Conservation (phyloP, 768 basidiomycete species). For the Xerocomellus chrysenteron region DNA sequence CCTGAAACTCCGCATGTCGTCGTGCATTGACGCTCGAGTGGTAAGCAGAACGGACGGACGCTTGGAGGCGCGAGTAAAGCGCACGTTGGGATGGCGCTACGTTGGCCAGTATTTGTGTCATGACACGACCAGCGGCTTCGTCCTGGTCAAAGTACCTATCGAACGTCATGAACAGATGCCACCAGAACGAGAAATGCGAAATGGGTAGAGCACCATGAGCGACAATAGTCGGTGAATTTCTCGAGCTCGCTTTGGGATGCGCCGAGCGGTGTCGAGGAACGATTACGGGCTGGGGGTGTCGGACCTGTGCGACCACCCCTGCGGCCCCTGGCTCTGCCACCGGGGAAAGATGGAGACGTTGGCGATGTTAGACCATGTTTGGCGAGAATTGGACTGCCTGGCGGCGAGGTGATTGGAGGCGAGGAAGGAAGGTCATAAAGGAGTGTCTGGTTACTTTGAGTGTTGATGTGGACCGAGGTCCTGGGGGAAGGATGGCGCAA, state of each 20-base stretch:
- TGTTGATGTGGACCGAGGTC: constrained; percentile 42
- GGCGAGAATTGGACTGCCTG: constrained; percentile 48
- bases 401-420: constrained; percentile 50
- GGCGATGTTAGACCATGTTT: constrained; percentile 48
- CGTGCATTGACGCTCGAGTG: constrained; percentile 78
- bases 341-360: constrained; percentile 54
- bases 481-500: constrained; percentile 51
- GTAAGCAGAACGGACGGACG: constrained; percentile 81
- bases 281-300: constrained; percentile 56
- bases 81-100: constrained; percentile 83
- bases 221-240: constrained; percentile 73
- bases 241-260: constrained; percentile 70
- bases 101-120: constrained; percentile 80
- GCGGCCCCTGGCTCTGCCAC: constrained; percentile 47
- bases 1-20: constrained; percentile 80
- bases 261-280: constrained; percentile 69
- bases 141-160: constrained; percentile 83
- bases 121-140: constrained; percentile 70
- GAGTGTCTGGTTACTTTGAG: constrained; percentile 57
- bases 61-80: constrained; percentile 82
- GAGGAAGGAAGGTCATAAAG: constrained; percentile 75
- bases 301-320: constrained; percentile 47
- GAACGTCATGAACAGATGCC: constrained; percentile 9
- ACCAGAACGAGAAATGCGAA: neutral
- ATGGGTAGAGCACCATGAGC: constrained; percentile 59